Evolutionary conservation across 495 filamentous ascomycete genomes (phyloP), one percentile per base, ranked within the genome.

Genomic region (Penicillium pancosmium): DNA sequence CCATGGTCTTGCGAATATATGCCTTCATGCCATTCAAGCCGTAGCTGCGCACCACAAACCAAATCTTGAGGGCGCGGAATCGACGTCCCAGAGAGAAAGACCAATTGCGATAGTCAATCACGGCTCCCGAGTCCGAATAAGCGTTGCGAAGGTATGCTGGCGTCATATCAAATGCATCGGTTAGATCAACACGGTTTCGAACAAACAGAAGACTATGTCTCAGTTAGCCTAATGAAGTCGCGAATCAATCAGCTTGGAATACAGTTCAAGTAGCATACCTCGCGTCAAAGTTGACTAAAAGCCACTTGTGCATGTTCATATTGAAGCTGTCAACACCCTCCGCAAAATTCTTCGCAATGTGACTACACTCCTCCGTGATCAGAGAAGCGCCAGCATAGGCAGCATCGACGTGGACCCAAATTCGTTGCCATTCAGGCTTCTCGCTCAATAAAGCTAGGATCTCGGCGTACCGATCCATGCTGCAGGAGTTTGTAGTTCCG

Each of bases 61-160:
- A 98, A 66, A 97, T 89, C 80, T 98, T 98, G 50, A 98, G 74
- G 1, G 88, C 84, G 12, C 94, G 80, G 80, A 98, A 98, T n/a
- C 94, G 84, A 7, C 94, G 82, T 12, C 94, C 94, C 0, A 98
- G 84, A 11, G 94, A 94, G 68, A 98, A 97, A 73, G 95, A 92
- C 94, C 94, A 98, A 80, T 98, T 95, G 23, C 94, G 86, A 75
- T 98, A 98, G 69, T 98, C 94, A 36, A 92, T 97, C 3, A 98
- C 94, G 6, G 92, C 81, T 1, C 93, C 93, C 46, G 81, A 82
- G 57, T 92, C 90, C 0, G 88, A 88, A 72, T 88, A 91, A 2
- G 83, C 71, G 73, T 96, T 97, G 57, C 84, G 82, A 9, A 95
- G 84, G 74, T 95, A 98, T 8, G 88, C 82, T 3, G 91, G 91